Evolutionary conservation across 805 yeast species (phyloP).

Genomic region (Cyberlindnera maritima): DNA sequence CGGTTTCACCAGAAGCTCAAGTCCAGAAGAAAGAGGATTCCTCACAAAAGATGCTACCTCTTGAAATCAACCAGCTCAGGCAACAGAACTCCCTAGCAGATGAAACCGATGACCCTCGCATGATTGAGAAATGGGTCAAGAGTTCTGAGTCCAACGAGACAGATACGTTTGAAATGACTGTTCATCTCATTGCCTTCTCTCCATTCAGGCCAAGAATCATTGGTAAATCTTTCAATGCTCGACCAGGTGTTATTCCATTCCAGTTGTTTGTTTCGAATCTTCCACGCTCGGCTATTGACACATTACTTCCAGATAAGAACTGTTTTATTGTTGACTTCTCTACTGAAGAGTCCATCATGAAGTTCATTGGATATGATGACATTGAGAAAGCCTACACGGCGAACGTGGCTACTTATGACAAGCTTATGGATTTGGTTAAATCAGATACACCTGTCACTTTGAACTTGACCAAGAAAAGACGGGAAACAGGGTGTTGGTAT

Average conservation of each 20-base stretch:
- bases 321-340: slow-evolving; percentile 6
- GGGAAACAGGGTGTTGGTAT: background rate
- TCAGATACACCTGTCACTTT: background rate
- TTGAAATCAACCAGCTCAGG: too few species aligned
- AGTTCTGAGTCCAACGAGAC: background rate
- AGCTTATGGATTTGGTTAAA: background rate
- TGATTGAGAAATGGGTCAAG: background rate
- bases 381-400: background rate
- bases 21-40: too few species aligned
- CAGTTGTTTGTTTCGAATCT: slow-evolving; percentile 6
- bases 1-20: too few species aligned
- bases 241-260: slow-evolving; percentile 5
- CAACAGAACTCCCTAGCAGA: too few species aligned
- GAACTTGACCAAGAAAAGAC: background rate
- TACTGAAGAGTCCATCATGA: background rate
- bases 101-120: background rate
- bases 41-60: too few species aligned
- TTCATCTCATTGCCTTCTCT: slow-evolving; percentile 1
- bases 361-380: slow-evolving; percentile 5
- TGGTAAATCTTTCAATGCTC: slow-evolving; percentile 2
- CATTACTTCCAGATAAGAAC: slow-evolving; percentile 7
- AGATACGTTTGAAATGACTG: background rate
- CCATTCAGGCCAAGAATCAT: slow-evolving; percentile 1
- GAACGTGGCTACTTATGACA: background rate
- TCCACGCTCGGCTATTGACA: background rate